Evolutionary conservation across 768 basidiomycete genomes (phyloP).

Genomic region (Lactarius akahatsu): DNA sequence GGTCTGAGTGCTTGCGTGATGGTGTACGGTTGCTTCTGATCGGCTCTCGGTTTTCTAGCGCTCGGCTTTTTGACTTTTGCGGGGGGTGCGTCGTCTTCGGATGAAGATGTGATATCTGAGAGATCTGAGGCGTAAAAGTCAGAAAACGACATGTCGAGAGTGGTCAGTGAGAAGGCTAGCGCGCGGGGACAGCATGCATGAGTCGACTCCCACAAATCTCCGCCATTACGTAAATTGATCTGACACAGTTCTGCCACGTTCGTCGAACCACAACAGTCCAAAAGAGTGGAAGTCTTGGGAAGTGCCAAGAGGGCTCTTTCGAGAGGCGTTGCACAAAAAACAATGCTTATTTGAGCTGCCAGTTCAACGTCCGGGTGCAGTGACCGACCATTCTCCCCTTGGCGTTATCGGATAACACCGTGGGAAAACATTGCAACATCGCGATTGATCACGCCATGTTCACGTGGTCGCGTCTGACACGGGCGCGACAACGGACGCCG

Average conservation of each 20-base stretch:
- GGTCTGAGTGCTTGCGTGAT: conserved; percentile 30
- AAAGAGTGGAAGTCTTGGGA: background rate
- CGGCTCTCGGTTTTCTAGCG: conserved; percentile 11
- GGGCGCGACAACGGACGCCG: background rate
- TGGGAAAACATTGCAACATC: background rate
- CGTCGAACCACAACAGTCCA: background rate
- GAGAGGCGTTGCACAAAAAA: background rate
- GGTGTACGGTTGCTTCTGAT: conserved; percentile 17
- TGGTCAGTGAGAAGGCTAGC: background rate
- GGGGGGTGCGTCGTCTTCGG: conserved; percentile 31
- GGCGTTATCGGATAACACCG: background rate
- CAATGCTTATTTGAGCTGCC: background rate
- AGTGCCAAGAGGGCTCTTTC: background rate
- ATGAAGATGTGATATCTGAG: conserved; percentile 32
- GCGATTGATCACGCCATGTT: background rate
- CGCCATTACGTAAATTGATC: background rate
- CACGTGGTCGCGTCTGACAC: conserved; percentile 24
- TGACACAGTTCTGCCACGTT: too few species aligned
- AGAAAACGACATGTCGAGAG: conserved; percentile 29
- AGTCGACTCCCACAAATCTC: background rate
- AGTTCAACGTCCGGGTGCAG: background rate
- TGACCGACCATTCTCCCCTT: background rate
- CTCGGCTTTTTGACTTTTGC: conserved; percentile 8
- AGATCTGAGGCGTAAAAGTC: conserved; percentile 34
- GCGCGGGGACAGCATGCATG: background rate